Percentiles rank a stretch among this genome's conserved stretches.
These are phyloP conservation scores for Choiromyces venosus DNA, from an alignment of 495 filamentous ascomycete genomes.

Conservation along the genomic window DNA sequence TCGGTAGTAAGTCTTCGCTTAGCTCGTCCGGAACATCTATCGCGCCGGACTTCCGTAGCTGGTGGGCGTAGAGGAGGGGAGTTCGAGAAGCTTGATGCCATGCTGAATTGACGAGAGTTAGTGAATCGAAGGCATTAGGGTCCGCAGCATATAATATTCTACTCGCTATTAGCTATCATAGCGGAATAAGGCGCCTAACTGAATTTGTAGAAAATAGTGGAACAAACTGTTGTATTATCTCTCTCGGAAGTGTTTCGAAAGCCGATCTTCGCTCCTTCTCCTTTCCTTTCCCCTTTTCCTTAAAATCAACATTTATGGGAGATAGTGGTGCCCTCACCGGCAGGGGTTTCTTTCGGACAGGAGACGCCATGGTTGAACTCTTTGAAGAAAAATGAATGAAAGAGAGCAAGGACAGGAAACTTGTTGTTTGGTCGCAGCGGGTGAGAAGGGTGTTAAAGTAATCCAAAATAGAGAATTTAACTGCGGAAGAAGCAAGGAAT, in stretches of 20 bases:
- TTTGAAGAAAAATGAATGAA: background rate
- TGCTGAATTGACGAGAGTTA: conserved; percentile 71
- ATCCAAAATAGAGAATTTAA: background rate
- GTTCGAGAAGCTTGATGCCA: conserved; percentile 72
- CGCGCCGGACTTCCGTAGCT: conserved; percentile 58
- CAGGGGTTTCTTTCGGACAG: conserved; percentile 33
- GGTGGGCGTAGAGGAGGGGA: conserved; percentile 65
- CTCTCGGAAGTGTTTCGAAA: conserved; percentile 44
- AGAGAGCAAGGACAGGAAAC: background rate
- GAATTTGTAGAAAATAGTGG: background rate
- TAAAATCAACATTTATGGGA: background rate
- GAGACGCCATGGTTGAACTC: conserved; percentile 23
- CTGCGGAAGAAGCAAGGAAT: background rate
- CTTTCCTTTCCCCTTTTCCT: conserved; percentile 40
- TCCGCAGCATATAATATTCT: conserved; percentile 73
- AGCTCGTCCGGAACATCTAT: conserved; percentile 43
- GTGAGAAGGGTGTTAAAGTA: background rate
- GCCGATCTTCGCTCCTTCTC: conserved; percentile 30
- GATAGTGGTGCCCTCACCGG: background rate
- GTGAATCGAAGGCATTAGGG: conserved; percentile 73
- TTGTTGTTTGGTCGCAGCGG: background rate
- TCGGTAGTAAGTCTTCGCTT: conserved; percentile 53
- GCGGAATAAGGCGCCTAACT: background rate
- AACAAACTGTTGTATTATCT: conserved; percentile 48
- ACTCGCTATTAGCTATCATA: conserved; percentile 9